Evolutionary conservation across 2,329 filamentous ascomycete species (phyloP), one percentile per base, ranked within the genome.

Genomic region (Escovopsis sp.): DNA sequence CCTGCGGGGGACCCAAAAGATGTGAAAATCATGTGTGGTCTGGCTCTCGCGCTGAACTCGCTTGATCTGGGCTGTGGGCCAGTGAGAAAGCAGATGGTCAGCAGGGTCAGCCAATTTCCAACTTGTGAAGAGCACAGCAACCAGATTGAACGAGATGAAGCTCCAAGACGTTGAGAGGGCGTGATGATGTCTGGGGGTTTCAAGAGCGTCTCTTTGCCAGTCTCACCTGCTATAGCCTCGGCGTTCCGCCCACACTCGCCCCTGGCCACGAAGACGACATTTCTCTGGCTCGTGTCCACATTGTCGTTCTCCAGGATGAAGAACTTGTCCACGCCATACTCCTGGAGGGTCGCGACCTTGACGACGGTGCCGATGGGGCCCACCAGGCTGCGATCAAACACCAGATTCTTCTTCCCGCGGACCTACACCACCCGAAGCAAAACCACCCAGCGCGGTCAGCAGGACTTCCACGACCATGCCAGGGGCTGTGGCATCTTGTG

Each of bases 271-370:
- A 96, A 98, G 51, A 98, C 76, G 48, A 98, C 78, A 70, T 95
- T 98, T 57, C 85, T 80, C 66, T 96, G 91, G 56, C 82, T 93
- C 15, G 86, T 84, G 63, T 96, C 89, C 61, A 87, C 81, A 64
- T 98, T 96, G 57, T 82, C 77, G 64, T 95, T 96, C 63, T 98
- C 91, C 38, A 98, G 71, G 57, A 95, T 82, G 69, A 96, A 98
- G 51, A 95, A 85, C 62, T 94, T 94, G 63, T 96, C 88, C 52
- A 98, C 88, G 28, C 93, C 93, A 66, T 96, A 95, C 57, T 98
- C 91, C 59, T 96, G 86, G 12, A 95, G 73, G 9, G 85, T 89
- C 19, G 89, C 89, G 57, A 95, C 94, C 61, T 95, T 95, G 65
- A 94, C 86, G 51, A 98, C 82, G 46, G 89, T 73, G 46, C 88